Percentiles rank a stretch among this genome's conserved stretches.
These are phyloP conservation scores for Coleophoma eucalyptorum DNA, from an alignment of 2,329 filamentous ascomycete genomes.

Conservation along the genomic window DNA sequence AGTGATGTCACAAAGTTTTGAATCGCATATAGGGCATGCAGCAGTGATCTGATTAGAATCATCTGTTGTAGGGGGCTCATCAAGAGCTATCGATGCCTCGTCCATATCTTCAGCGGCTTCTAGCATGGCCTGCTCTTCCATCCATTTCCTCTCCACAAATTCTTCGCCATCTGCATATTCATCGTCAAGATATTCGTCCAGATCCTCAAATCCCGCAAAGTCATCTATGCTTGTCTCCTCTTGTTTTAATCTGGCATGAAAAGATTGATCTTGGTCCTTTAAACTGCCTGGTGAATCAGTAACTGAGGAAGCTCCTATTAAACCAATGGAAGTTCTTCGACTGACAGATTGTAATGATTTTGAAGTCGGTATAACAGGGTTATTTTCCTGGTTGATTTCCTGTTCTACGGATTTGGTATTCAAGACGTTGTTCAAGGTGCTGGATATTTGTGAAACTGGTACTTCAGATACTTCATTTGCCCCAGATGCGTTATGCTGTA, in stretches of 20 bases:
- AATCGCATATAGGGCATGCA: slow-evolving; percentile 75
- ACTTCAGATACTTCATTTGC: slow-evolving; percentile 12
- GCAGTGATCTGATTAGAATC: slow-evolving; percentile 14
- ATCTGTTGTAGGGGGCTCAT: slow-evolving; percentile 10
- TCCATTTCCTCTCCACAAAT: slow-evolving; percentile 62
- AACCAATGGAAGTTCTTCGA: not conserved
- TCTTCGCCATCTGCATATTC: slow-evolving; percentile 52
- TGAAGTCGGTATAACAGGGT: slow-evolving; percentile 9
- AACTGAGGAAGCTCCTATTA: not conserved
- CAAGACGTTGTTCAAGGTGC: slow-evolving; percentile 10
- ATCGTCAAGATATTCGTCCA: slow-evolving; percentile 53
- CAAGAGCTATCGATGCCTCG: slow-evolving; percentile 21
- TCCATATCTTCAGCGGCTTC: slow-evolving; percentile 48
- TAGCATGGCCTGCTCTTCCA: slow-evolving; percentile 70
- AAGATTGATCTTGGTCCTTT: slow-evolving; percentile 8
- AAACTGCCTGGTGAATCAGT: not conserved
- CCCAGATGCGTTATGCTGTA: slow-evolving; percentile 11
- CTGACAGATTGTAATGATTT: slow-evolving; percentile 6
- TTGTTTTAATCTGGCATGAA: slow-evolving; percentile 40
- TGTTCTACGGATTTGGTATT: slow-evolving; percentile 9
- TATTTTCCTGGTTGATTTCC: slow-evolving; percentile 12
- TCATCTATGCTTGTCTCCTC: slow-evolving; percentile 45
- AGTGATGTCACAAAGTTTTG: slow-evolving; percentile 54
- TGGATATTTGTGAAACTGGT: slow-evolving; percentile 6
- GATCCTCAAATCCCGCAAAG: slow-evolving; percentile 50